phyloP scores from a whole-genome alignment of 1,139 yeast species.

The Arxiozyma bovina region DNA sequence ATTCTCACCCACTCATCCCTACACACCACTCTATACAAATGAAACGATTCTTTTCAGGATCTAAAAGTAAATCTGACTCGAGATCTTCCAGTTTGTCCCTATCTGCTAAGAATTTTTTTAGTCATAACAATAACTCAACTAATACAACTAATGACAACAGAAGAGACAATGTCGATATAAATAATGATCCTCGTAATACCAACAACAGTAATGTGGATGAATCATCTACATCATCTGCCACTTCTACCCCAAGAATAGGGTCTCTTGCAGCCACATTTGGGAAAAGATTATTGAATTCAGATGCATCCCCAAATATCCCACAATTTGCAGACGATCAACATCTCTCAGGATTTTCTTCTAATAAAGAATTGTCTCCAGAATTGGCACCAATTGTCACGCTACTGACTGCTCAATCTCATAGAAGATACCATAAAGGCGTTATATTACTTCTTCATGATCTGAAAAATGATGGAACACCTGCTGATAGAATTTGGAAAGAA shows the following conservation, averaged over 20 bases:
- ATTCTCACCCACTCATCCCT: background rate
- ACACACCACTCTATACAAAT: background rate
- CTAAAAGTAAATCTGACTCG: slow-evolving; percentile 1
- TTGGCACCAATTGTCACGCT: slow-evolving; percentile 66
- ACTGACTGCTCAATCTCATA: slow-evolving; percentile 60
- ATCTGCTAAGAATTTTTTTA: slow-evolving; percentile 4
- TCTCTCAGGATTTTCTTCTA: slow-evolving; percentile 40
- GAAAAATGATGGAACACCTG: slow-evolving; percentile 76
- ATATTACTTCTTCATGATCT: slow-evolving; percentile 65
- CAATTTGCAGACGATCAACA: slow-evolving; percentile 60
- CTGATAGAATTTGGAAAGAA: slow-evolving; percentile 78
- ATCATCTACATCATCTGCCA: background rate
- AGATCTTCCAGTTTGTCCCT: slow-evolving; percentile 6
- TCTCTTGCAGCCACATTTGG: slow-evolving; percentile 6
- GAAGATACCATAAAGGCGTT: slow-evolving; percentile 66
- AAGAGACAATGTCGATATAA: background rate
- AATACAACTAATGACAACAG: background rate
- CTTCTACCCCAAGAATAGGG: slow-evolving; percentile 1
- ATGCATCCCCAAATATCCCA: slow-evolving; percentile 9
- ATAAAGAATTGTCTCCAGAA: slow-evolving; percentile 50
- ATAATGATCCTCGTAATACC: background rate
- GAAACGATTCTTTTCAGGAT: slow-evolving; percentile 12
- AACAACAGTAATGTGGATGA: background rate
- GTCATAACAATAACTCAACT: background rate
- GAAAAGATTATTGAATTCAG: slow-evolving; percentile 6